These are phyloP conservation scores for Pseudomassariella vexata DNA, from an alignment of 2,329 filamentous ascomycete genomes.

Conservation along the genomic window DNA sequence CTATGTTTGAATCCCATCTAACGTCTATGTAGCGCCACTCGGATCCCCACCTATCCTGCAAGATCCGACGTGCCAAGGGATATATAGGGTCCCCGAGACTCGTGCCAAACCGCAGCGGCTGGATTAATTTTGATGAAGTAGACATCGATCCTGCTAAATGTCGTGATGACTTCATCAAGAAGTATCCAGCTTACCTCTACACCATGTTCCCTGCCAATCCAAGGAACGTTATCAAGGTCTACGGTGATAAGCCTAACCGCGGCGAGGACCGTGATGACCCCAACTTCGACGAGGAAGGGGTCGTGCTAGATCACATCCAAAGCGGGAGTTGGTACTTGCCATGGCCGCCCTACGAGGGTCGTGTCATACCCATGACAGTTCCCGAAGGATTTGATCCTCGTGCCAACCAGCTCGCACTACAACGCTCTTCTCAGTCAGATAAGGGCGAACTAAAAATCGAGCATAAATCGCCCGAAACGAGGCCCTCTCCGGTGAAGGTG, in stretches of 20 bases:
- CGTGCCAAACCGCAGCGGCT: slow-evolving; percentile 14
- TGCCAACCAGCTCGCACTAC: too few species aligned
- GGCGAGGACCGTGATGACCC: slow-evolving; percentile 10
- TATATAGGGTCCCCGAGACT: background rate
- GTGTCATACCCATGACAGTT: slow-evolving; percentile 4
- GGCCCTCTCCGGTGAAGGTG: too few species aligned
- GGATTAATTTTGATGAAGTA: slow-evolving; percentile 11
- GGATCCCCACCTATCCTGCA: slow-evolving; percentile 6
- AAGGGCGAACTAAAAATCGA: too few species aligned
- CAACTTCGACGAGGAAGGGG: slow-evolving; percentile 1
- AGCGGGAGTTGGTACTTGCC: slow-evolving; percentile 3
- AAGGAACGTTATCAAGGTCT: slow-evolving; percentile 4
- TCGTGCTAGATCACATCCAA: background rate
- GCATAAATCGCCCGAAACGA: too few species aligned
- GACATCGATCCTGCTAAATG: too few species aligned
- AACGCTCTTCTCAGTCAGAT: too few species aligned
- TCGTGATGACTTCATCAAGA: slow-evolving; percentile 7
- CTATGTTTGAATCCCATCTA: background rate
- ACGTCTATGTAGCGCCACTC: slow-evolving; percentile 8
- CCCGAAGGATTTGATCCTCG: too few species aligned
- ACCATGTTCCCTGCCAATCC: slow-evolving; percentile 11
- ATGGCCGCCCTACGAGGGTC: slow-evolving; percentile 13
- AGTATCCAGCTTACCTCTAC: slow-evolving; percentile 9
- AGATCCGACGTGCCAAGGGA: slow-evolving; percentile 10
- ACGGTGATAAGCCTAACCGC: slow-evolving; percentile 2